Conservation (phyloP, 345 rosid genomes). For the Eutrema heterophyllum region DNA sequence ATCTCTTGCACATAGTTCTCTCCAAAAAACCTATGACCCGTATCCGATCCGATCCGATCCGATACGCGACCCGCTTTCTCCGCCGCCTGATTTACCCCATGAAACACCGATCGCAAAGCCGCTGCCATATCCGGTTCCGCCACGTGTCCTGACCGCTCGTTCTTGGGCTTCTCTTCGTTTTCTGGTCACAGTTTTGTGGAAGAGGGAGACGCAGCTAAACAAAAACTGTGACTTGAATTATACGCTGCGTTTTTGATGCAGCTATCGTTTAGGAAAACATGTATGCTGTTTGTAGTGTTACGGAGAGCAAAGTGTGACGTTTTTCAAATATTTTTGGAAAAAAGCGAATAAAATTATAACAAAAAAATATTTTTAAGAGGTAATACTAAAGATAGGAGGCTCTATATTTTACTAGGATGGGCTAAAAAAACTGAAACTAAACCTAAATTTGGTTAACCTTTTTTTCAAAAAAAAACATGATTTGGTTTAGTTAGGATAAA, state of each 20-base stretch:
- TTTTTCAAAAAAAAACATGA: too few species aligned
- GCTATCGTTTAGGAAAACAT: background rate
- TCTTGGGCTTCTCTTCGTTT: slow-evolving; percentile 8
- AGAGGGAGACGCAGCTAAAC: too few species aligned
- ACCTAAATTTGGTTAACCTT: too few species aligned
- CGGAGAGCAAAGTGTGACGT: background rate
- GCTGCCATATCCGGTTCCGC: slow-evolving; percentile 49
- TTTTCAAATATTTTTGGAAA: background rate
- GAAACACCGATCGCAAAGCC: slow-evolving; percentile 66
- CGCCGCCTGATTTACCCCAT: slow-evolving; percentile 61
- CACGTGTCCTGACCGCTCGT: slow-evolving; percentile 10
- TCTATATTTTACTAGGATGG: too few species aligned
- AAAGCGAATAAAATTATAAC: background rate
- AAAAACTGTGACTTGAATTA: background rate
- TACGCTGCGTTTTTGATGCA: slow-evolving; percentile 24
- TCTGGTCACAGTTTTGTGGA: slow-evolving; percentile 10
- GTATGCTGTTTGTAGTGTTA: background rate
- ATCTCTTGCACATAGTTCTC: slow-evolving; percentile 93
- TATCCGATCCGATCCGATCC: slow-evolving; percentile 66
- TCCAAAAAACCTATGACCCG: slow-evolving; percentile 82
- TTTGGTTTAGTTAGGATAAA: too few species aligned
- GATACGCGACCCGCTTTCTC: slow-evolving; percentile 57
- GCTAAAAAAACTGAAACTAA: too few species aligned
- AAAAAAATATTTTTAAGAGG: too few species aligned
- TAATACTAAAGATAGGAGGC: too few species aligned